Conservation (phyloP, 1,139 yeast genomes). For the Yamadazyma siamensis region DNA sequence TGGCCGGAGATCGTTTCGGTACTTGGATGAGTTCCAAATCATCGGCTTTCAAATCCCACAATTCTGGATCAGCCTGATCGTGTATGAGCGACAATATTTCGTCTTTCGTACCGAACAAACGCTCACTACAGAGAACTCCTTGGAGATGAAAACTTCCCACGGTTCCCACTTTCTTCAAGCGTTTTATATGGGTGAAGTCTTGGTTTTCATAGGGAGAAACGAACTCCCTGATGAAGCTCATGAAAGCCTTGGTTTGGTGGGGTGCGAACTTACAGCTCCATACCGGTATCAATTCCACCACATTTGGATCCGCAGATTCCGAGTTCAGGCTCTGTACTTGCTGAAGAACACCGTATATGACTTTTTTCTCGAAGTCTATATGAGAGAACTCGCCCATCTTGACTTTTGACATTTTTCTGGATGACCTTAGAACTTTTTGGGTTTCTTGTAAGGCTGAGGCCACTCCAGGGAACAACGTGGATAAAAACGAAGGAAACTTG, state of each 20-base stretch:
- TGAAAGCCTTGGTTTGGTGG: slow-evolving; percentile 24
- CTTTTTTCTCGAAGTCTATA: slow-evolving; percentile 47
- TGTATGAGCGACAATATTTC: slow-evolving; percentile 8
- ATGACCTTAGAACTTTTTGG: neutral
- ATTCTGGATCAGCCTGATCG: slow-evolving; percentile 10
- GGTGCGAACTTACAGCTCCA: slow-evolving; percentile 53
- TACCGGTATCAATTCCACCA: slow-evolving; percentile 40
- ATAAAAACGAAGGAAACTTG: neutral
- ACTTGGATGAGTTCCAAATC: slow-evolving; percentile 21
- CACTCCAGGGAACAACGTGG: slow-evolving; percentile 1
- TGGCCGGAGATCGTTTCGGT: slow-evolving; percentile 38
- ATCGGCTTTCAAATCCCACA: slow-evolving; percentile 9
- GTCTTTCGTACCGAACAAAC: slow-evolving; percentile 13
- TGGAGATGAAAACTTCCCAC: slow-evolving; percentile 13
- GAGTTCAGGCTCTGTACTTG: slow-evolving; percentile 38
- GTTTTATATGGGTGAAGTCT: slow-evolving; percentile 29
- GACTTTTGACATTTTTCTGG: slow-evolving; percentile 10
- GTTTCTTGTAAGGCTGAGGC: neutral
- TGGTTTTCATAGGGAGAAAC: slow-evolving; percentile 25
- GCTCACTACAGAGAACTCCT: slow-evolving; percentile 28
- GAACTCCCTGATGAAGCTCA: slow-evolving; percentile 24
- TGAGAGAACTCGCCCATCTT: slow-evolving; percentile 11
- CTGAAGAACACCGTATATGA: slow-evolving; percentile 45
- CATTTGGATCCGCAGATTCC: slow-evolving; percentile 19
- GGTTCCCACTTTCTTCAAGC: slow-evolving; percentile 23